These are phyloP conservation scores for Panellus pusillus DNA, from an alignment of 768 basidiomycete genomes.

Conservation along the genomic window DNA sequence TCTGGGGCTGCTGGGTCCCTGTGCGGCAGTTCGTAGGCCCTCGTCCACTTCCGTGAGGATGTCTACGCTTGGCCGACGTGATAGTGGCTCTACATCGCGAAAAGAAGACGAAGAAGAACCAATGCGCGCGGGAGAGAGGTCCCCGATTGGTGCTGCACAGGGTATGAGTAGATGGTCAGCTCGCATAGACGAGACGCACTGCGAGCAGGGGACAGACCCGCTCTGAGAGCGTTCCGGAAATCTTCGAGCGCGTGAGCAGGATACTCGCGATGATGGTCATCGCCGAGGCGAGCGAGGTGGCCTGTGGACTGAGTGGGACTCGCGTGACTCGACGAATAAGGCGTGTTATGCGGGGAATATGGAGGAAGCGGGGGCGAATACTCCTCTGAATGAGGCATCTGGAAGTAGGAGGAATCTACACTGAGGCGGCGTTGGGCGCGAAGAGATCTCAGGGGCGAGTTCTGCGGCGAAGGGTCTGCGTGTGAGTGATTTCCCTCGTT, in stretches of 20 bases:
- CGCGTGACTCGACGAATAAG: constrained; percentile 15
- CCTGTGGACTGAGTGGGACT: constrained; percentile 12
- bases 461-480: not conserved
- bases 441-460: not conserved
- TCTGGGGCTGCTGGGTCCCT: constrained; percentile 17
- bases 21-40: not conserved
- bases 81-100: constrained; percentile 31
- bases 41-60: constrained; percentile 38
- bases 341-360: constrained; percentile 15
- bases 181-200: constrained; percentile 1
- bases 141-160: constrained; percentile 5
- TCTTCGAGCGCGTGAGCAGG: constrained; percentile 41
- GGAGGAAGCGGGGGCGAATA: constrained; percentile 14
- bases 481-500: not conserved
- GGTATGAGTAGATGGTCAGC: not conserved
- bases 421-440: constrained; percentile 20
- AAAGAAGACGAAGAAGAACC: constrained; percentile 22
- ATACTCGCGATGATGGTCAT: constrained; percentile 4
- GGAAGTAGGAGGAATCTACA: constrained; percentile 19
- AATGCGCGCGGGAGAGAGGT: constrained; percentile 5
- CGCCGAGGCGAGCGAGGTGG: constrained; percentile 3
- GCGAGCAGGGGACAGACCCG: constrained; percentile 25
- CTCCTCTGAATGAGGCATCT: not conserved
- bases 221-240: constrained; percentile 35
- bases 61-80: constrained; percentile 42